Conservation (phyloP, 345 rosid species). For the Syzygium oleosum region DNA sequence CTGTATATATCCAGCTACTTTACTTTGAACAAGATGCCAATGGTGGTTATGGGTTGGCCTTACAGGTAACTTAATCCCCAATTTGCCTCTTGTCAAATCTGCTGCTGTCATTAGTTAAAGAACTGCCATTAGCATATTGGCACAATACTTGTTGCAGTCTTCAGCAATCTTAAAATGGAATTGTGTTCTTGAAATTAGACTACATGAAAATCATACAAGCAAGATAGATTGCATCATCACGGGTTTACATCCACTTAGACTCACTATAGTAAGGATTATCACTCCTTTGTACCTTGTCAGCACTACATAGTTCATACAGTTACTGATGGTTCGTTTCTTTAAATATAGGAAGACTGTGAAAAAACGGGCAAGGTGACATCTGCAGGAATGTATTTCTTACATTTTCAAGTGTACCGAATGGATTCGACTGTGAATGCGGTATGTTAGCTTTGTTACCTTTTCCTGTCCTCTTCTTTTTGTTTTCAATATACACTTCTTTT, state of each 20-base stretch:
- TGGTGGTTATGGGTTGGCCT: constrained; percentile 93
- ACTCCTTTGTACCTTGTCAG: neutral
- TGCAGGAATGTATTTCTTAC: constrained; percentile 98
- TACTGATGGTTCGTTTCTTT: neutral
- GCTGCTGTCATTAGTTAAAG: neutral
- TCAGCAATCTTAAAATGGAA: neutral
- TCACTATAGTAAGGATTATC: neutral
- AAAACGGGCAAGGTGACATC: constrained; percentile 95
- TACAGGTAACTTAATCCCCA: constrained; percentile 51
- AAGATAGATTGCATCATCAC: neutral
- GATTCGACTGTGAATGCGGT: constrained; percentile 95
- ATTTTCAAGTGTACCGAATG: constrained; percentile 98
- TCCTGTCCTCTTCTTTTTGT: neutral
- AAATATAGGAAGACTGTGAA: constrained; percentile 94
- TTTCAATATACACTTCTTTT: neutral
- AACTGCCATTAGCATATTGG: neutral
- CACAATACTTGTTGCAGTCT: neutral
- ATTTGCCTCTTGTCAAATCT: neutral
- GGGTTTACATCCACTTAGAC: neutral
- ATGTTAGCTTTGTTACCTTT: constrained; percentile 5
- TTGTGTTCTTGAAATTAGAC: neutral
- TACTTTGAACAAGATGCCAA: constrained; percentile 90
- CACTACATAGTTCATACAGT: neutral
- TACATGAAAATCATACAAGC: neutral
- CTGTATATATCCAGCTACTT: constrained; percentile 54